Evolutionary conservation across 192 early-diverging fungal genomes (phyloP).

Genomic region (Gamsiella multidivaricata): DNA sequence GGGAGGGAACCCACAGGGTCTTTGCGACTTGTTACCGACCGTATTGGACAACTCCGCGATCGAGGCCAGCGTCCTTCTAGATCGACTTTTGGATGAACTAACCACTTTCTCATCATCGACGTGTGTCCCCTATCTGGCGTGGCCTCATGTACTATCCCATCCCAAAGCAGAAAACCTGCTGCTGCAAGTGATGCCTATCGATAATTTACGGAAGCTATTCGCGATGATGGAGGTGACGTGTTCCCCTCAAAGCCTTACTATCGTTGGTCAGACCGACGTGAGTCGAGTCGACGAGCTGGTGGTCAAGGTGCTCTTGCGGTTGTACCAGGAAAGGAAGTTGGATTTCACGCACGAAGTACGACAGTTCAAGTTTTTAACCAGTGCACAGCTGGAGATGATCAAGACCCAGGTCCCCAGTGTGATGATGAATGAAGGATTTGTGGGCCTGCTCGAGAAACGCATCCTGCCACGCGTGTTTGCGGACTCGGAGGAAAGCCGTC

Average conservation of each 20-base stretch:
- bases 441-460: constrained; percentile 25
- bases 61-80: background rate
- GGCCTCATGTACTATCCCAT: constrained; percentile 24
- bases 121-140: background rate
- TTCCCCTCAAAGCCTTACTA: constrained; percentile 12
- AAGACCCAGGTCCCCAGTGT: background rate
- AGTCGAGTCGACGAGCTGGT: constrained; percentile 2
- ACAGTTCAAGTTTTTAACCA: constrained; percentile 11
- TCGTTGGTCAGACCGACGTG: background rate
- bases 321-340: constrained; percentile 1
- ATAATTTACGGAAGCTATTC: constrained; percentile 5
- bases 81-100: constrained; percentile 9
- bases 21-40: constrained; percentile 13
- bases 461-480: constrained; percentile 14
- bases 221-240: background rate
- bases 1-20: background rate
- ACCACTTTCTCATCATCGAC: background rate
- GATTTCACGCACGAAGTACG: constrained; percentile 1
- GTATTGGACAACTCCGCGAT: constrained; percentile 9
- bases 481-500: background rate
- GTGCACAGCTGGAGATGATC: constrained; percentile 20
- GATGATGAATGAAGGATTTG: constrained; percentile 39
- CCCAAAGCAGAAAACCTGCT: constrained; percentile 10
- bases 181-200: background rate
- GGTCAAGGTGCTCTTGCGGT: constrained; percentile 10